A percentile compares a stretch with the other conserved stretches of the same genome.
Evolutionary conservation across 345 rosid species (phyloP).

Genomic region (Salix udensis): DNA sequence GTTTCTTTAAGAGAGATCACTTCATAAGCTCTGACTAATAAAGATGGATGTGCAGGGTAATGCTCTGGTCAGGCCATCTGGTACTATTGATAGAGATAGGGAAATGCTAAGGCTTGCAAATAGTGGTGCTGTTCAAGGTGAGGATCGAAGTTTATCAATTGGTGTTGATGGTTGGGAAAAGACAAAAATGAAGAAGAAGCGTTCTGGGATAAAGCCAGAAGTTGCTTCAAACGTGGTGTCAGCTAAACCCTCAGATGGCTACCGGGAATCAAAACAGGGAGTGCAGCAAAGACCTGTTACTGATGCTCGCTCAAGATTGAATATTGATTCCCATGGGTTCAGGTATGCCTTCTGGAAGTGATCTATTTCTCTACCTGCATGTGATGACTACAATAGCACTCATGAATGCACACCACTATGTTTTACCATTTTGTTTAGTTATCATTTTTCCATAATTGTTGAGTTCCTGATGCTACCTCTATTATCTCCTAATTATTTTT

Average conservation of each 20-base stretch:
- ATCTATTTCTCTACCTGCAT: neutral
- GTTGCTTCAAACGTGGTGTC: conserved; percentile 46
- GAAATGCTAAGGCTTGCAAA: conserved; percentile 58
- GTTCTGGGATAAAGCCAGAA: conserved; percentile 77
- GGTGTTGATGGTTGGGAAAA: conserved; percentile 92
- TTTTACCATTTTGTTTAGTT: neutral
- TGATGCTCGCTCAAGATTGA: conserved; percentile 62
- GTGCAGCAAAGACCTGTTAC: conserved; percentile 50
- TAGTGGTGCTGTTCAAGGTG: conserved; percentile 55
- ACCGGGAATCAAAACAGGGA: conserved; percentile 73
- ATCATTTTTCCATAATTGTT: neutral
- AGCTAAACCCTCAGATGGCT: conserved; percentile 56
- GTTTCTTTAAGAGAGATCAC: conserved; percentile 13
- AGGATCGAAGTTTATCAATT: conserved; percentile 64
- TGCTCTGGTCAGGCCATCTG: conserved; percentile 57
- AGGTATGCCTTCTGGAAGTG: conserved; percentile 44
- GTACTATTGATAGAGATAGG: conserved; percentile 67
- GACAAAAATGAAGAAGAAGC: conserved; percentile 84
- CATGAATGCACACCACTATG: neutral
- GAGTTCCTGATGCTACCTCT: neutral
- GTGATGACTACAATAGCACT: neutral
- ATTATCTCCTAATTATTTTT: neutral
- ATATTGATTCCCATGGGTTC: conserved; percentile 66
- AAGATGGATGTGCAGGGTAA: conserved; percentile 69
- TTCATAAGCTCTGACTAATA: conserved; percentile 31